phyloP scores from a whole-genome alignment of 2,329 filamentous ascomycete species.

The Cladophialophora bantiana region DNA sequence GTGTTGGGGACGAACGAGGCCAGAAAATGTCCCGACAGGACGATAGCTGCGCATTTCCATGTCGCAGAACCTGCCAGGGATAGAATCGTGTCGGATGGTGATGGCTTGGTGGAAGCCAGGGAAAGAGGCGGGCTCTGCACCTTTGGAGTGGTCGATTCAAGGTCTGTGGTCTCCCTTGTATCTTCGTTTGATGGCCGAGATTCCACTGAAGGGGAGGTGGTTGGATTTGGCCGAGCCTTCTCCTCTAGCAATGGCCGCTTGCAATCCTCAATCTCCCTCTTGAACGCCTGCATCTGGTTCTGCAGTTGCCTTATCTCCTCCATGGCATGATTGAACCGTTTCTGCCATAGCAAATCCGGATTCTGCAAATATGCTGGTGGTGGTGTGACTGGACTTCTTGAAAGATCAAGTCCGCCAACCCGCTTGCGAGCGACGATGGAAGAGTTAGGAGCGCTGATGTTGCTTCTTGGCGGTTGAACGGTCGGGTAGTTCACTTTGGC shows the following conservation, averaged over 20 bases:
- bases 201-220: neutral
- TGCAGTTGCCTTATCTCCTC: slow-evolving; percentile 34
- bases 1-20: slow-evolving; percentile 17
- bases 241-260: slow-evolving; percentile 7
- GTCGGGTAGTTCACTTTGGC: slow-evolving; percentile 27
- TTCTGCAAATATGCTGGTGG: slow-evolving; percentile 23
- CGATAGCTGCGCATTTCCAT: slow-evolving; percentile 11
- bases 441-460: slow-evolving; percentile 14
- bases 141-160: slow-evolving; percentile 7
- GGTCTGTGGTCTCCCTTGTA: neutral
- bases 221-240: slow-evolving; percentile 3
- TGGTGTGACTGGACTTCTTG: slow-evolving; percentile 17
- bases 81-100: neutral
- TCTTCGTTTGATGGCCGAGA: neutral
- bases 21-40: slow-evolving; percentile 12
- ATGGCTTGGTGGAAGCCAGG: neutral
- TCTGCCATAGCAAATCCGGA: slow-evolving; percentile 30
- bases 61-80: neutral
- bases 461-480: slow-evolving; percentile 25
- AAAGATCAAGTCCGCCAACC: neutral
- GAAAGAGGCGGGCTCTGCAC: neutral
- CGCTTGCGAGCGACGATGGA: slow-evolving; percentile 20
- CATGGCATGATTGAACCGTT: slow-evolving; percentile 33
- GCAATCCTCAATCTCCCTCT: slow-evolving; percentile 20
- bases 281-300: slow-evolving; percentile 29